These are phyloP conservation scores for Aspergillus quadrilineatus DNA, from an alignment of 2,329 filamentous ascomycete genomes.

Conservation along the genomic window DNA sequence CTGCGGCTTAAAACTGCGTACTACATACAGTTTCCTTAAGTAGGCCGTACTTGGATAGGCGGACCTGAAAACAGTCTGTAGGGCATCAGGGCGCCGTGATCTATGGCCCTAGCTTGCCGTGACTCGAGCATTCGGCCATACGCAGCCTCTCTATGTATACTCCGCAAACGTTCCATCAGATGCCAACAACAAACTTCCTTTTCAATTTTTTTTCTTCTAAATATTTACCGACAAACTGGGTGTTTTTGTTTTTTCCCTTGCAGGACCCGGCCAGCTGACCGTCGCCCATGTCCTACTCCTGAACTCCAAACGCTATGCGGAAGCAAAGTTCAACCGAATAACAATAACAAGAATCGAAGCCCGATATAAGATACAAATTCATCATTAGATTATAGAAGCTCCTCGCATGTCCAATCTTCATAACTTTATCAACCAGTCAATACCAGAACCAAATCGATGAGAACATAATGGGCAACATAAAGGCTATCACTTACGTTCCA, in stretches of 20 bases:
- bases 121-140: too few relatives aligned
- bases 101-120: too few relatives aligned
- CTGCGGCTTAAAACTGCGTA: neutral
- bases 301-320: conserved; percentile 46
- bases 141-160: too few relatives aligned
- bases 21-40: neutral
- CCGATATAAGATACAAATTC: conserved; percentile 21
- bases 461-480: neutral
- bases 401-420: conserved; percentile 99
- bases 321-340: conserved; percentile 9
- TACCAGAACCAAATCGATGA: conserved; percentile 13
- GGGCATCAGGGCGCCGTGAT: too few relatives aligned
- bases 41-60: too few relatives aligned
- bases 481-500: conserved; percentile 68
- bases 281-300: conserved; percentile 26
- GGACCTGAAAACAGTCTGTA: too few relatives aligned
- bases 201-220: conserved; percentile 2
- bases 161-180: neutral
- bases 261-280: conserved; percentile 18
- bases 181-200: conserved; percentile 10
- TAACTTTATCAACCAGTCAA: conserved; percentile 60
- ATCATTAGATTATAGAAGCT: conserved; percentile 61
- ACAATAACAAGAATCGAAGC: conserved; percentile 19
- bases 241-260: conserved; percentile 10
- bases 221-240: conserved; percentile 1